Base-by-base conservation (phyloP, 1,284 basidiomycete species). In the Austropuccinia psidii region DNA sequence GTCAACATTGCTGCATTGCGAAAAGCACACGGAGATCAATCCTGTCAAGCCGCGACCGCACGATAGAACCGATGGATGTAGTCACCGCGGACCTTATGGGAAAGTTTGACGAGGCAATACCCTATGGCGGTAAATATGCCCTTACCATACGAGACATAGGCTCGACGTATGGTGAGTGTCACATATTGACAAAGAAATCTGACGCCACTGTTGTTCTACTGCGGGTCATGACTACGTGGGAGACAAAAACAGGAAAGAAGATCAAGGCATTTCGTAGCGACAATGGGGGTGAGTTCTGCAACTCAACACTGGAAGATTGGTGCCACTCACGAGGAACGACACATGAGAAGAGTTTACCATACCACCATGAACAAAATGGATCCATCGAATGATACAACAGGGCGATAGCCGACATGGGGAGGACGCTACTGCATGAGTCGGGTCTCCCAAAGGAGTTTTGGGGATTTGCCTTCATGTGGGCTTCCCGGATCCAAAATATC, bases 281-380 rank as follows among this genome's bases (percentile, higher is more conserved):
- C 31, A 60, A 60, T 50, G 67, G 67, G 0, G 67, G 67, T 4
- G 31, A 69, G 33, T 69, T 57, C 27, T 37, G 29, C 35, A 39
- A 31, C 2, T 43, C 43, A n/a, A n/a, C 35, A 21, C 24, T 70
- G 2, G 19, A 29, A 0, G 24, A 33, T 4, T 70, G 29, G 11
- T 9, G 47, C 0, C 8, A 24, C 13, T 3, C 3, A 19, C 45
- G 49, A 19, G 67, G 67, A 2, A 70, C 60, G 11, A 45, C 39
- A 9, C 39, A 52, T 6, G 41, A 69, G 33, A 17, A 54, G 2
- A 57, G 35, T 29, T 13, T 57, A 1, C 37, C 66, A 5, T 68
- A 68, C 65, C 37, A 54, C 29, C 65, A 68, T 54, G 37, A 68
- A 17, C 65, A 68, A 31, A 68, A 68, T 24, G 65, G 65, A 19